Conservation (phyloP, 2,329 filamentous ascomycete species). For the Lachnellula suecica region DNA sequence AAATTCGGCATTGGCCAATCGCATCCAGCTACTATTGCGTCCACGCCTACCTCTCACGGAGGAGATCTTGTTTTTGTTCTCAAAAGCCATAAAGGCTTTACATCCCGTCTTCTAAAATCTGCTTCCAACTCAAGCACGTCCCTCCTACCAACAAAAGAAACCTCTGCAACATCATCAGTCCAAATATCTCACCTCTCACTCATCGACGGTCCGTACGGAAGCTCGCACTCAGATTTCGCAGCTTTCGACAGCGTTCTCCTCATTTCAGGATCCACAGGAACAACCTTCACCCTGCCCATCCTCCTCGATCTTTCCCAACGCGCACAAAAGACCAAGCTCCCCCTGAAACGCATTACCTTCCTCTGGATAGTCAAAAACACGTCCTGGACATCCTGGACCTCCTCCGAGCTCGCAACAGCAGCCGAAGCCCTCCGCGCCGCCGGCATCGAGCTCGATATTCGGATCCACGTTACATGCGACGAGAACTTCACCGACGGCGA, state of each 20-base stretch:
- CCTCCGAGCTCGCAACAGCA: constrained; percentile 19
- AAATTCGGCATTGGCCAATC: constrained; percentile 53
- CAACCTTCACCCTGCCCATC: constrained; percentile 59
- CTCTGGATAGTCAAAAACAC: constrained; percentile 56
- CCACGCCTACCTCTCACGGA: constrained; percentile 49
- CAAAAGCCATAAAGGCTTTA: constrained; percentile 57
- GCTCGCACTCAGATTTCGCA: constrained; percentile 51
- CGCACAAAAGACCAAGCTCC: constrained; percentile 32
- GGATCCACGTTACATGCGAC: constrained; percentile 51
- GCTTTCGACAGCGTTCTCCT: constrained; percentile 59
- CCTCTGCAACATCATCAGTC: constrained; percentile 27
- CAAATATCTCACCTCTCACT: constrained; percentile 40
- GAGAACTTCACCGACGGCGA: constrained; percentile 19
- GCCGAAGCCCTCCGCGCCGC: constrained; percentile 43
- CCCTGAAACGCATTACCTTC: constrained; percentile 50
- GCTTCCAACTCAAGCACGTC: constrained; percentile 31
- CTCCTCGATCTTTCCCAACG: constrained; percentile 34
- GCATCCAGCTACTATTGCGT: constrained; percentile 59
- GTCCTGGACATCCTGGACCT: constrained; percentile 49
- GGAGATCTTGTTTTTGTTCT: constrained; percentile 62
- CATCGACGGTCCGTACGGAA: constrained; percentile 56
- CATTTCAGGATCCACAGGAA: constrained; percentile 61
- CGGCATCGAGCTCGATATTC: constrained; percentile 48
- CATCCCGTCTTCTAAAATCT: constrained; percentile 48
- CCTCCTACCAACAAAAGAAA: constrained; percentile 13